Base-by-base conservation (phyloP, 2,329 filamentous ascomycete genomes). In the Penicillium sp. region DNA sequence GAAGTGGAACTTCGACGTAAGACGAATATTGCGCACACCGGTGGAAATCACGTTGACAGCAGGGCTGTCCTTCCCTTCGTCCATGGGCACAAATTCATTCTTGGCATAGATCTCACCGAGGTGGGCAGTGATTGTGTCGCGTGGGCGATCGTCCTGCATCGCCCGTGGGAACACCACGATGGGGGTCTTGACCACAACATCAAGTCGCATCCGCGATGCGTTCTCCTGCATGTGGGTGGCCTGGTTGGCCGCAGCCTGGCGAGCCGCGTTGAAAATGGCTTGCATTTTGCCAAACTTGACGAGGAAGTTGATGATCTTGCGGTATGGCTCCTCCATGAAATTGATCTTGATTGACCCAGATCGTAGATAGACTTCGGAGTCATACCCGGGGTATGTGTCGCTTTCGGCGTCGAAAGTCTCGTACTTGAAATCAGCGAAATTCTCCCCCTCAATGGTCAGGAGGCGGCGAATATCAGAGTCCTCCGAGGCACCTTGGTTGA, bases 241-340 rank as follows among this genome's bases (percentile, higher is more conserved):
- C 72, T 97, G 92, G 58, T 90, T 93, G 38, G 94, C 91, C 2
- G 95, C 94, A 38, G 93, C 95, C 74, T 96, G 91, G 32, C 95
- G 86, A 11, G 95, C 94, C 40, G 94, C 93, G 69, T 99, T 99
- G 79, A 96, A 99, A 49, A 99, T 89, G 21, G 94, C 93, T 74
- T 99, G 94, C 94, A 99, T 99, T 75, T 96, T 96, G 57, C 95
- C 94, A 71, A 99, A 99, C 67, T 99, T 99, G 71, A 99, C 92
- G 42, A 96, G 81, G 73, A 99, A 99, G 63, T 95, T 91, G 74
- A 99, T 91, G 60, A 99, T 97, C 76, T 97, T 97, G 49, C 94
- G 86, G 79, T 97, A 97, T 0, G 94, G 94, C 72, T 99, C 95
- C 58, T 97, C 93, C 4, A 97, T 78, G 71, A 99, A 99, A 71